These are phyloP conservation scores for Annulohypoxylon truncatum DNA, from an alignment of 2,329 filamentous ascomycete genomes.

Conservation along the genomic window DNA sequence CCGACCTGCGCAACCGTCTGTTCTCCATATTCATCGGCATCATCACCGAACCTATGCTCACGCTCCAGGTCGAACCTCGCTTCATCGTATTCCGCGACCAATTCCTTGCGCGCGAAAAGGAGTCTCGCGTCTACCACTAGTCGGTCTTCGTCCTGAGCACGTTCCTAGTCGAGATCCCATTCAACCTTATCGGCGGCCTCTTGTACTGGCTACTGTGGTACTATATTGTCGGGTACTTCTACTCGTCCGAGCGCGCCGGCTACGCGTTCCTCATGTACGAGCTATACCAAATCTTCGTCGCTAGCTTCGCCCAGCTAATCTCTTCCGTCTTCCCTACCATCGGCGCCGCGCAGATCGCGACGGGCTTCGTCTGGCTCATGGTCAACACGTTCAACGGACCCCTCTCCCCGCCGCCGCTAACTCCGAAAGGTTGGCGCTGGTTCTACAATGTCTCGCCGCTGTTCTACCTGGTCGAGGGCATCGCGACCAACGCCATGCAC, in stretches of 20 bases:
- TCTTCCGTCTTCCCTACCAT: slow-evolving; percentile 30
- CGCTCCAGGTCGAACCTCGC: slow-evolving; percentile 80
- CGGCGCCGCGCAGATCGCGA: slow-evolving; percentile 31
- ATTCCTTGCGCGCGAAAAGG: slow-evolving; percentile 77
- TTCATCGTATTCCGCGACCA: slow-evolving; percentile 74
- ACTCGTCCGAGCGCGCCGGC: slow-evolving; percentile 65
- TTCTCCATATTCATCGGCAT: slow-evolving; percentile 83
- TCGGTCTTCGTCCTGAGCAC: slow-evolving; percentile 73
- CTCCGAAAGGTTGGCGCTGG: slow-evolving; percentile 37
- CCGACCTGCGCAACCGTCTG: slow-evolving; percentile 75
- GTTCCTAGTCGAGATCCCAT: slow-evolving; percentile 77
- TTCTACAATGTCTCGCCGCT: slow-evolving; percentile 37
- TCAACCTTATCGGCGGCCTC: slow-evolving; percentile 71
- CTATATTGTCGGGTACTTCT: slow-evolving; percentile 62
- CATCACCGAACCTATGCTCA: slow-evolving; percentile 77
- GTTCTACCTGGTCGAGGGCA: slow-evolving; percentile 30
- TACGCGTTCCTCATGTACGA: slow-evolving; percentile 72
- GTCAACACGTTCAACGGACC: slow-evolving; percentile 43
- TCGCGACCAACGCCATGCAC: slow-evolving; percentile 16
- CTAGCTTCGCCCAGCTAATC: slow-evolving; percentile 34
- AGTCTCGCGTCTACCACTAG: slow-evolving; percentile 82
- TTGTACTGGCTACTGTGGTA: slow-evolving; percentile 74
- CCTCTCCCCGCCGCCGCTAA: slow-evolving; percentile 28
- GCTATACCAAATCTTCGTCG: slow-evolving; percentile 66
- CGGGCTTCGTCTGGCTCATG: slow-evolving; percentile 48